phyloP scores from a whole-genome alignment of 2,329 filamentous ascomycete species.

The Exophiala sideris region DNA sequence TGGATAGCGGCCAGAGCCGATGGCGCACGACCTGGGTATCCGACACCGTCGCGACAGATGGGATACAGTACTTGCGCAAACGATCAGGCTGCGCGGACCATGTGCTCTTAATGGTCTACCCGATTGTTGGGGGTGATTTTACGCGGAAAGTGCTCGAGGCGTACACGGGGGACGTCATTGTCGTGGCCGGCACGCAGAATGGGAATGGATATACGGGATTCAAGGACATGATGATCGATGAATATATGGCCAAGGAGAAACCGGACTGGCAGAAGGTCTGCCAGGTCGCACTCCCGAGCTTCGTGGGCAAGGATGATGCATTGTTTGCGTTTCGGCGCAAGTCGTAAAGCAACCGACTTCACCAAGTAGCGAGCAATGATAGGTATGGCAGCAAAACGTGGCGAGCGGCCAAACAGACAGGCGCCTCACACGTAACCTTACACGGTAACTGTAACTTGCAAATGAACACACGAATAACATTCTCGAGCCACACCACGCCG shows the following conservation, averaged over 20 bases:
- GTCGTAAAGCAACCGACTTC: no score
- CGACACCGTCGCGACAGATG: conserved; percentile 64
- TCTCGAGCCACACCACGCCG: no score
- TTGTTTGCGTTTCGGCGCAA: conserved; percentile 62
- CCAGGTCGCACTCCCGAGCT: conserved; percentile 68
- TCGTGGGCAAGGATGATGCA: conserved; percentile 73
- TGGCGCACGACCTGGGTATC: conserved; percentile 68
- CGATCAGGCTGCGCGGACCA: conserved; percentile 51
- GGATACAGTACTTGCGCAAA: conserved; percentile 55
- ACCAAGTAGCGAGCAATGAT: background rate
- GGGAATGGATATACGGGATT: conserved; percentile 71
- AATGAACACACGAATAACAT: no score
- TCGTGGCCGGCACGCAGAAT: conserved; percentile 74
- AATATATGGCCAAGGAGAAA: conserved; percentile 58
- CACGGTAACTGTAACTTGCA: no score
- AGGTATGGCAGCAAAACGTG: background rate
- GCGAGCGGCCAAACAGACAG: no score
- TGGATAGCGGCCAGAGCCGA: conserved; percentile 66
- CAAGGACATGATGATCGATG: conserved; percentile 59
- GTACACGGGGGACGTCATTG: conserved; percentile 62
- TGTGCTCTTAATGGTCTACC: conserved; percentile 69
- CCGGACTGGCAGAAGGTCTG: conserved; percentile 57
- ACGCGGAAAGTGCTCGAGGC: conserved; percentile 60
- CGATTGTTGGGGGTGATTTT: conserved; percentile 64
- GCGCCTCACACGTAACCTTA: no score